These are phyloP conservation scores for Psilocybe mexicana DNA, from an alignment of 1,284 basidiomycete genomes.

Conservation along the genomic window DNA sequence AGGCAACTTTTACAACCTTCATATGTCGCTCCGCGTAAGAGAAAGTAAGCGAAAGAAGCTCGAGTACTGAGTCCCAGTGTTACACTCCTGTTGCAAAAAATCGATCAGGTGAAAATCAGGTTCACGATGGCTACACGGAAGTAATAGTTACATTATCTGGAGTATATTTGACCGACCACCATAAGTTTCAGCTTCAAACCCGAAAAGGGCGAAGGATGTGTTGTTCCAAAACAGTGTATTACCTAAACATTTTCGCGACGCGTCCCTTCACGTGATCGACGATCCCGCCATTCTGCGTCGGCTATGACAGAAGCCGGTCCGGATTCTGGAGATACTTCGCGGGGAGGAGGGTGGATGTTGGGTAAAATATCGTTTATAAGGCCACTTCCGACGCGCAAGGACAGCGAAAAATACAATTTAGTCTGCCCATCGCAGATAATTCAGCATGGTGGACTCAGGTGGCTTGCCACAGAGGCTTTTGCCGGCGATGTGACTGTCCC, in stretches of 20 bases:
- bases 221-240: background rate
- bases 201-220: background rate
- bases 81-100: no score
- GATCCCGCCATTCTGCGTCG: background rate
- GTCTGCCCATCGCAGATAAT: background rate
- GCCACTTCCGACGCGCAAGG: background rate
- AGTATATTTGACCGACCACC: no score
- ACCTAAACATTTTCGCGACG: background rate
- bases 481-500: background rate
- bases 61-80: background rate
- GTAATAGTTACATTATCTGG: no score
- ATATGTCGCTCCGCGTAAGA: background rate
- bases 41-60: background rate
- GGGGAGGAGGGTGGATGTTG: background rate
- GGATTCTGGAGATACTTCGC: background rate
- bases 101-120: no score
- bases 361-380: background rate
- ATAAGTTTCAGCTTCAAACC: background rate
- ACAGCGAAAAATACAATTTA: background rate
- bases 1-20: background rate
- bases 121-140: no score
- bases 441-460: background rate
- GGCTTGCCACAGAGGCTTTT: background rate
- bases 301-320: background rate
- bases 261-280: background rate